Conservation (phyloP, 208 protist genomes). For the Kentomonas sorsogonicus region DNA sequence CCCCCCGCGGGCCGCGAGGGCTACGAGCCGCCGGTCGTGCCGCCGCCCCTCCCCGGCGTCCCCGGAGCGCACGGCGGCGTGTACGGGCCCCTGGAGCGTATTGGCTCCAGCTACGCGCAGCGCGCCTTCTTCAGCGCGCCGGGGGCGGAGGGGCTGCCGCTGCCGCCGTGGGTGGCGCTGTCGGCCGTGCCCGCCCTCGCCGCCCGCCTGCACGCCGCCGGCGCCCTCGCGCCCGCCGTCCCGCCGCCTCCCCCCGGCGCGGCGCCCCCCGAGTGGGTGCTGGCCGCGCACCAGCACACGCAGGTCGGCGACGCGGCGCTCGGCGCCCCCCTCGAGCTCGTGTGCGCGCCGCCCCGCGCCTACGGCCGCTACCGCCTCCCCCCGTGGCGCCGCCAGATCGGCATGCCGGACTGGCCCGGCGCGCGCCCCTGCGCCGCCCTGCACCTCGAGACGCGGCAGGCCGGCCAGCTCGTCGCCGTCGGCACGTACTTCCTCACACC, state of each 20-base stretch:
- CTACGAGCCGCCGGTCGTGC: background rate
- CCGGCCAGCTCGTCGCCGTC: constrained; percentile 22
- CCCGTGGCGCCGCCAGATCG: constrained; percentile 65
- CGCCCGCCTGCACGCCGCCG: constrained; percentile 16
- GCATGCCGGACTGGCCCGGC: constrained; percentile 35
- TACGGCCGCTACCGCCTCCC: constrained; percentile 47
- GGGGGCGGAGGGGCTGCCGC: constrained; percentile 1
- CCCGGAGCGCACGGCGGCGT: constrained; percentile 24
- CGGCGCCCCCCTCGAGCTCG: constrained; percentile 40
- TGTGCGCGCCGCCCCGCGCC: constrained; percentile 49
- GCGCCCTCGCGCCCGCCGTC: constrained; percentile 1
- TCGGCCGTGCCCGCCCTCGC: constrained; percentile 40
- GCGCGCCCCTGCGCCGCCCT: constrained; percentile 40
- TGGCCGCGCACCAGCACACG: constrained; percentile 50
- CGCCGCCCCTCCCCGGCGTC: background rate
- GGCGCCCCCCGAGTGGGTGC: constrained; percentile 17
- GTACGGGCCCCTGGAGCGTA: constrained; percentile 27
- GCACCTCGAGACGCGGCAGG: constrained; percentile 65
- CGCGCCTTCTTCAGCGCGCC: constrained; percentile 24
- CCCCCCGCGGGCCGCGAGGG: background rate
- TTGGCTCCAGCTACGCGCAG: constrained; percentile 24
- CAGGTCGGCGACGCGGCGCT: constrained; percentile 39
- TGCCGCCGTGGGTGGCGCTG: constrained; percentile 64
- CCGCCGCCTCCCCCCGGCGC: background rate
- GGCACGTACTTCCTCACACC: constrained; percentile 54